phyloP scores from a whole-genome alignment of 441 rosid genomes.

The Brassica balearica region DNA sequence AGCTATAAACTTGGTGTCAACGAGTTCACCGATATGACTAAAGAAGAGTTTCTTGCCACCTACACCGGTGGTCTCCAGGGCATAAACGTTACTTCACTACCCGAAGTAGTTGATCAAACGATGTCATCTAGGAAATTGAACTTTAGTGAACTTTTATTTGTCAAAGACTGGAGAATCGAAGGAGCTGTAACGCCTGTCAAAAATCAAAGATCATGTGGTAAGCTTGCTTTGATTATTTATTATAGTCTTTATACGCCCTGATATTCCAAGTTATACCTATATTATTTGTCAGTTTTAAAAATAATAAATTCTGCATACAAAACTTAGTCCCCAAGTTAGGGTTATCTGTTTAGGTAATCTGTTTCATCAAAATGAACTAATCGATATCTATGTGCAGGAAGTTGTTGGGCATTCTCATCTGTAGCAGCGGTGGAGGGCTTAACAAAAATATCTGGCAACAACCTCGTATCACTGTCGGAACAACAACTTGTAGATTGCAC shows the following conservation, averaged over 20 bases:
- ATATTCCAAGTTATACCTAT: too few species aligned
- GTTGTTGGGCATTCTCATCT: constrained; percentile 51
- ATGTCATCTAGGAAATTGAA: constrained; percentile 36
- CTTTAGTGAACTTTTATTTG: constrained; percentile 11
- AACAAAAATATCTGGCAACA: constrained; percentile 27
- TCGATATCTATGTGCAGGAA: constrained; percentile 17
- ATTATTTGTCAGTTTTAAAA: not conserved
- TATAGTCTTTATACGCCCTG: not conserved
- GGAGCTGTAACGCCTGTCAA: constrained; percentile 54
- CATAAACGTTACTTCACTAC: not conserved
- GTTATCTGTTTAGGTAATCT: not conserved
- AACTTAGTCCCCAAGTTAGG: not conserved
- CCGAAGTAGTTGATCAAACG: not conserved
- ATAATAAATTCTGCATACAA: not conserved
- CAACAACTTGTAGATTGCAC: constrained; percentile 50
- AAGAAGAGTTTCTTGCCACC: constrained; percentile 45
- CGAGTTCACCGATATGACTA: constrained; percentile 46
- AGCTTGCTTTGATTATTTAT: not conserved
- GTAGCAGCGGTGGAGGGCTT: constrained; percentile 49
- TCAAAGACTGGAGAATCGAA: constrained; percentile 51
- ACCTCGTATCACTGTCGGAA: constrained; percentile 42
- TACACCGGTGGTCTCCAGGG: constrained; percentile 38
- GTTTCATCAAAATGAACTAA: not conserved
- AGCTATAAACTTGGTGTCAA: constrained; percentile 48
- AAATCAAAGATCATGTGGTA: constrained; percentile 53